Evolutionary conservation across 345 rosid genomes (phyloP).

Genomic region (Pseudoturritis turrita): DNA sequence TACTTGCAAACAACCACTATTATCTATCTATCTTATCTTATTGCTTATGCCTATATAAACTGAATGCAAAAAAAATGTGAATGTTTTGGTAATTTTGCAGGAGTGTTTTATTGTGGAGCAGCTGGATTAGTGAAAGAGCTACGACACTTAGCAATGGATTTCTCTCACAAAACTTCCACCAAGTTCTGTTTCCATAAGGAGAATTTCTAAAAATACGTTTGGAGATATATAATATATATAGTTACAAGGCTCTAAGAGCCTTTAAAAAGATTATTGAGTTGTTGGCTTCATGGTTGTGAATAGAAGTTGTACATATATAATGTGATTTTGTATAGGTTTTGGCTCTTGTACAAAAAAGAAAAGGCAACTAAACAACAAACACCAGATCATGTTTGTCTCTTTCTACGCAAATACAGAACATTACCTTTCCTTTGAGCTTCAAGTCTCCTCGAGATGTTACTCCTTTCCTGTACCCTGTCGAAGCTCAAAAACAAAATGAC

Average conservation of each 20-base stretch:
- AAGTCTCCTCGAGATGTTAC: background rate
- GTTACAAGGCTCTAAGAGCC: slow-evolving; percentile 16
- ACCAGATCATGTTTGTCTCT: background rate
- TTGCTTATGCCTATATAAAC: background rate
- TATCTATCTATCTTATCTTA: background rate
- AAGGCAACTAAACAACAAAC: background rate
- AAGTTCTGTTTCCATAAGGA: slow-evolving; percentile 69
- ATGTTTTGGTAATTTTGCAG: slow-evolving; percentile 25
- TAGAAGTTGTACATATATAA: slow-evolving; percentile 1
- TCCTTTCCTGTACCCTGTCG: background rate
- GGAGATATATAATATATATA: background rate
- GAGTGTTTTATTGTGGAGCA: slow-evolving; percentile 70
- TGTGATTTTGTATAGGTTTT: slow-evolving; percentile 11
- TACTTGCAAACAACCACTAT: background rate
- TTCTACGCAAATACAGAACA: background rate
- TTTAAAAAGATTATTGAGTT: background rate
- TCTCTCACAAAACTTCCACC: slow-evolving; percentile 59
- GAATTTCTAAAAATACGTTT: slow-evolving; percentile 39
- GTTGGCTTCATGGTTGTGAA: background rate
- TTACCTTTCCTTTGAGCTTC: background rate
- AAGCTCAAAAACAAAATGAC: background rate
- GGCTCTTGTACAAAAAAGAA: background rate
- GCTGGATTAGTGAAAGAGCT: slow-evolving; percentile 55
- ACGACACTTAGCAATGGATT: slow-evolving; percentile 47
- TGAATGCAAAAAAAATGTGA: background rate